phyloP scores from a whole-genome alignment of 169 alveolate genomes.

The Plasmodium vivax region DNA sequence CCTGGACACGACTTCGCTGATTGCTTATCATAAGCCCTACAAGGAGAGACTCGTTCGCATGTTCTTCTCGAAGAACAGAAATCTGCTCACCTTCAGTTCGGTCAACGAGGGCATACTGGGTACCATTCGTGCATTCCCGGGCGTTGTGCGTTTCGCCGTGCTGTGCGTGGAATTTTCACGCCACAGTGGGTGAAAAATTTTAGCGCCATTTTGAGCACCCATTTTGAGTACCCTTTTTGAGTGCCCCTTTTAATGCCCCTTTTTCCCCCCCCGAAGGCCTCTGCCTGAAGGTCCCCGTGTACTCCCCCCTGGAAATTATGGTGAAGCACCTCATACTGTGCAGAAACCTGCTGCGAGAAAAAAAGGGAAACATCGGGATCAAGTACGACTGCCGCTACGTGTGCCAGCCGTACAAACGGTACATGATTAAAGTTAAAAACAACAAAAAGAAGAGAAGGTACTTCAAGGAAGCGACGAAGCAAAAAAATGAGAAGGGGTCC shows the following conservation, averaged over 20 bases:
- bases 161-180: background rate
- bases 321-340: constrained; percentile 63
- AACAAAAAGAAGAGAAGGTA: constrained; percentile 61
- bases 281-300: constrained; percentile 63
- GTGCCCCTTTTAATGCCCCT: background rate
- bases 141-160: background rate
- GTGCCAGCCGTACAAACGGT: constrained; percentile 74
- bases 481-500: constrained; percentile 53
- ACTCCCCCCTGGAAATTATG: constrained; percentile 75
- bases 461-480: constrained; percentile 54
- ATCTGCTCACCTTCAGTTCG: constrained; percentile 44
- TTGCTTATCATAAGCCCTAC: constrained; percentile 73
- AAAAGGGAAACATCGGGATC: constrained; percentile 66
- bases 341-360: constrained; percentile 59
- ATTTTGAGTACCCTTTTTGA: background rate
- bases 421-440: constrained; percentile 66
- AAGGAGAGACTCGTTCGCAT: constrained; percentile 73
- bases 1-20: constrained; percentile 56
- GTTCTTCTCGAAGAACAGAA: constrained; percentile 68
- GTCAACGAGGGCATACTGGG: constrained; percentile 68
- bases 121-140: background rate
- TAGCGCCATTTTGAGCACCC: background rate
- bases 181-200: background rate
- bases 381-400: constrained; percentile 71
- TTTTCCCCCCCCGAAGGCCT: constrained; percentile 13